Percentiles rank a stretch among this genome's conserved stretches.
Conservation (phyloP, 2,329 filamentous ascomycete species). For the Xylaria sp. region DNA sequence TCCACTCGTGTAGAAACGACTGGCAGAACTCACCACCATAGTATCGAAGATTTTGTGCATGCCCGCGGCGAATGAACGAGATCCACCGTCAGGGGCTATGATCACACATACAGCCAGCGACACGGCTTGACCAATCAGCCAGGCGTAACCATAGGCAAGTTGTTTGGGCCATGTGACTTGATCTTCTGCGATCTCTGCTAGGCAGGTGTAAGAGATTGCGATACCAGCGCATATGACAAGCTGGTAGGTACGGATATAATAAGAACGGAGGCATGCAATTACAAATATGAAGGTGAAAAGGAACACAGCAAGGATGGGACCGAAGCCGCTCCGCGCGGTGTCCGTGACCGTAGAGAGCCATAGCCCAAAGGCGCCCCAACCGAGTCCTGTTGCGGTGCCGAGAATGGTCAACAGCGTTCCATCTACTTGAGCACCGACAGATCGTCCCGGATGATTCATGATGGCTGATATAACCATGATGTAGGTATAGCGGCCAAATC, state of each 20-base stretch:
- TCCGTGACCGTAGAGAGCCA: slow-evolving; percentile 48
- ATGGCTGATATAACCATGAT: slow-evolving; percentile 53
- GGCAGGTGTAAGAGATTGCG: slow-evolving; percentile 48
- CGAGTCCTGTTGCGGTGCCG: slow-evolving; percentile 49
- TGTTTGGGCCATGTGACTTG: slow-evolving; percentile 46
- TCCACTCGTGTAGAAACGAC: not conserved
- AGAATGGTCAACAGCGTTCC: slow-evolving; percentile 48
- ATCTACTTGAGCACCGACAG: slow-evolving; percentile 53
- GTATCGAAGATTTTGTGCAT: slow-evolving; percentile 43
- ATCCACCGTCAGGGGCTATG: slow-evolving; percentile 52
- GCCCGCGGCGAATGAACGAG: slow-evolving; percentile 44
- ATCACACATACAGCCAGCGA: slow-evolving; percentile 44
- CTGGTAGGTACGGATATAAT: slow-evolving; percentile 53
- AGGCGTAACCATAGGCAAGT: slow-evolving; percentile 49
- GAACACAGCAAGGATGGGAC: slow-evolving; percentile 51
- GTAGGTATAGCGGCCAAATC: slow-evolving; percentile 50
- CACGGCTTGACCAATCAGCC: slow-evolving; percentile 50
- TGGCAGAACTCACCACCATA: slow-evolving; percentile 38
- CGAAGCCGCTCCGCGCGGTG: slow-evolving; percentile 44
- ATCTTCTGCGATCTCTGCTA: slow-evolving; percentile 43
- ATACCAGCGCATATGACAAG: slow-evolving; percentile 51
- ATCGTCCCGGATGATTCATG: slow-evolving; percentile 52
- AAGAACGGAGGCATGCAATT: slow-evolving; percentile 49
- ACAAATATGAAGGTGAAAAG: slow-evolving; percentile 48
- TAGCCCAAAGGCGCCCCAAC: slow-evolving; percentile 50